A percentile compares a stretch with the other conserved stretches of the same genome.
These are phyloP conservation scores for Ophiognomonia clavigignenti-juglandacearum DNA, from an alignment of 2,329 filamentous ascomycete species.

Conservation along the genomic window DNA sequence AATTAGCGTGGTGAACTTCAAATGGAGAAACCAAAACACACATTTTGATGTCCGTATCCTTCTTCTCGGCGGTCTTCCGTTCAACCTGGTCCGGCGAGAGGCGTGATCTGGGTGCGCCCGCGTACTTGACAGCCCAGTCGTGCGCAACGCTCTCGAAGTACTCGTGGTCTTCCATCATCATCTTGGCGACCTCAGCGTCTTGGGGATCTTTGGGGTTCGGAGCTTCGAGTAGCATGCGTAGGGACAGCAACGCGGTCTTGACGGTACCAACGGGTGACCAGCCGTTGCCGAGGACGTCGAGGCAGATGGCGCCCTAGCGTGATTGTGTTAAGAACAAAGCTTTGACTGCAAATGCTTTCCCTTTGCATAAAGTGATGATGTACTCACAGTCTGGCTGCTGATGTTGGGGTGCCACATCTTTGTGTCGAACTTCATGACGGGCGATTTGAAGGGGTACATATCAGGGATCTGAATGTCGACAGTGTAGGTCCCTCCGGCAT, in stretches of 20 bases:
- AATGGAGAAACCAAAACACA: too few relatives aligned
- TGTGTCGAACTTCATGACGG: slow-evolving; percentile 85
- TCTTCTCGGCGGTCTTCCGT: slow-evolving; percentile 46
- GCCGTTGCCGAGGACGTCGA: slow-evolving; percentile 82
- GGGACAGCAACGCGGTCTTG: slow-evolving; percentile 87
- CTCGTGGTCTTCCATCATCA: slow-evolving; percentile 76
- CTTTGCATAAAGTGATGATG: neutral
- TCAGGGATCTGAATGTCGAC: slow-evolving; percentile 84
- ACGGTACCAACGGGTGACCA: slow-evolving; percentile 98
- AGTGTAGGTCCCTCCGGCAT: slow-evolving; percentile 76
- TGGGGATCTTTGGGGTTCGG: slow-evolving; percentile 96
- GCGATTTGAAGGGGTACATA: slow-evolving; percentile 91
- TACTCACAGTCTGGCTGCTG: slow-evolving; percentile 80
- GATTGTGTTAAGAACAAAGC: neutral
- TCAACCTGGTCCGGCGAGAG: slow-evolving; percentile 33
- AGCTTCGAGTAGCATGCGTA: slow-evolving; percentile 87
- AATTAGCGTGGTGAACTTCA: neutral
- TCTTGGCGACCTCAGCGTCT: slow-evolving; percentile 89
- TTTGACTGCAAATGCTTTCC: neutral
- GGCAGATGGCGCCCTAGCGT: slow-evolving; percentile 83
- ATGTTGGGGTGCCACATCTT: slow-evolving; percentile 98
- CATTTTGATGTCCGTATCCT: slow-evolving; percentile 49
- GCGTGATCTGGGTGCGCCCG: slow-evolving; percentile 60
- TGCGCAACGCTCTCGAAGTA: slow-evolving; percentile 77
- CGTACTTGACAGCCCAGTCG: slow-evolving; percentile 84